phyloP scores from a whole-genome alignment of 257 asterid genomes.

The Eustoma russellianum region DNA sequence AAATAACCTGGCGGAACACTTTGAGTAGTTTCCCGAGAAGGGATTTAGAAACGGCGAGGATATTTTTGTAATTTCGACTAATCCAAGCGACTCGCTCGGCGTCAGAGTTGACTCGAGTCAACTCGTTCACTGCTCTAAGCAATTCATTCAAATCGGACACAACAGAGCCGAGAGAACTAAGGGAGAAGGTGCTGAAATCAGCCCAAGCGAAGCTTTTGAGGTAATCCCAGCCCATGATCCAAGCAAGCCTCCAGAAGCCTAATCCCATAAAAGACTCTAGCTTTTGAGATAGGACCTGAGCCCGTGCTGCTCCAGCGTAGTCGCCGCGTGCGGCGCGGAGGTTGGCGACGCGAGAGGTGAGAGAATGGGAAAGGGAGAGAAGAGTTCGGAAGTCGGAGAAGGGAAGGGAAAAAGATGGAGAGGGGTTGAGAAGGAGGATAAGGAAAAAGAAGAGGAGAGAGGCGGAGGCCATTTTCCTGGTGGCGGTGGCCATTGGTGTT shows the following conservation, averaged over 20 bases:
- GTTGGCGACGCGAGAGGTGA: constrained; percentile 57
- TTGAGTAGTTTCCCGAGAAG: constrained; percentile 38
- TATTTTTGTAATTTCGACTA: constrained; percentile 38
- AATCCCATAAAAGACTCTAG: constrained; percentile 44
- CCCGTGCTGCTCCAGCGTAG: constrained; percentile 47
- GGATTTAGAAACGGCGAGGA: constrained; percentile 37
- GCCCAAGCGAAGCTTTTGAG: constrained; percentile 53
- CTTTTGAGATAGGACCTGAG: constrained; percentile 31
- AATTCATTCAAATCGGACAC: constrained; percentile 52
- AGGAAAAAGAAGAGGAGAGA: constrained; percentile 23
- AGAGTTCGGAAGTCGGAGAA: constrained; percentile 41
- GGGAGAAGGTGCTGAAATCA: constrained; percentile 24
- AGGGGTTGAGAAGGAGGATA: constrained; percentile 16
- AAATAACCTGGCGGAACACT: constrained; percentile 46
- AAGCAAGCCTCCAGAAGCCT: constrained; percentile 48
- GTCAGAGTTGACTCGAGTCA: constrained; percentile 36
- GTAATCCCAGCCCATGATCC: constrained; percentile 58
- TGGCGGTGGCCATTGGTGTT: constrained; percentile 7
- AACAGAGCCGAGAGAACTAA: constrained; percentile 26
- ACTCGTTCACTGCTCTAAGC: constrained; percentile 28
- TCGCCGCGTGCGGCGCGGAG: constrained; percentile 77
- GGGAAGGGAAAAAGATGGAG: constrained; percentile 22
- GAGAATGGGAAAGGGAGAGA: constrained; percentile 68
- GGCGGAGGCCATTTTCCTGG: constrained; percentile 19
- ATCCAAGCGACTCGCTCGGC: constrained; percentile 56